Base-by-base conservation (phyloP, 257 asterid genomes). In the Lycium barbarum region DNA sequence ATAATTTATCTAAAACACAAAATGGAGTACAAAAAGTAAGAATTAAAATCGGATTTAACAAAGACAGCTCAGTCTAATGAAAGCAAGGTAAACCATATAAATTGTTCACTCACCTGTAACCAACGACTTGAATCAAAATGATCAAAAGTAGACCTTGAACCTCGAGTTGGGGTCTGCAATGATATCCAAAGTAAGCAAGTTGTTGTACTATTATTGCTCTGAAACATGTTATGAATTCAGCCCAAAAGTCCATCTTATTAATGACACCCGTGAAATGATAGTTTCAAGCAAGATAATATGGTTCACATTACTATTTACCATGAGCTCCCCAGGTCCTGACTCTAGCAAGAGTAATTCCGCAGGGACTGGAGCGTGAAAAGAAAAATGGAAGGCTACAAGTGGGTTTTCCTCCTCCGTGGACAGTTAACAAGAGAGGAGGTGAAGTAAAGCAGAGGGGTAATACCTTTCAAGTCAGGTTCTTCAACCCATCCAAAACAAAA, bases 121-220 rank as follows among this genome's bases (percentile, higher is more conserved):
- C 99, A 97, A 87, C 97, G 98, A 83, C 90, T 89, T 76, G 97
- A 91, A 87, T 97, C 99, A 86, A 91, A 90, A 86, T 93, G 93
- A 90, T 97, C 98, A 88, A 85, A 91, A 84, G 98, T 95, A 86
- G 95, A 93, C 87, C 95, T 97, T 85, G 97, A 96, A 90, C 92
- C 90, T 94, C 99, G 93, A 85, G 82, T 93, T 36, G 98, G 95
- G 71, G 93, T 88, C 99, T 97, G 92, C 49, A 81, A 90, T 73
- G 81, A 76, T 43, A 88, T 55, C 82, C 26, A 26, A 54, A 26
- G 82, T 51, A 14, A 76, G 82, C 62, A 76, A 78, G 53, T 26
- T 74, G n/a, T n/a, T 53, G 14, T 13, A 54, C 6, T 51, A 49
- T 49, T 14, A 74, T 49, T 74, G 45, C 62, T 74, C 81, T 22